A percentile compares a stretch with the other conserved stretches of the same genome.
Conservation (phyloP, 2,329 filamentous ascomycete genomes). For the Magnaporthiopsis incrustans region DNA sequence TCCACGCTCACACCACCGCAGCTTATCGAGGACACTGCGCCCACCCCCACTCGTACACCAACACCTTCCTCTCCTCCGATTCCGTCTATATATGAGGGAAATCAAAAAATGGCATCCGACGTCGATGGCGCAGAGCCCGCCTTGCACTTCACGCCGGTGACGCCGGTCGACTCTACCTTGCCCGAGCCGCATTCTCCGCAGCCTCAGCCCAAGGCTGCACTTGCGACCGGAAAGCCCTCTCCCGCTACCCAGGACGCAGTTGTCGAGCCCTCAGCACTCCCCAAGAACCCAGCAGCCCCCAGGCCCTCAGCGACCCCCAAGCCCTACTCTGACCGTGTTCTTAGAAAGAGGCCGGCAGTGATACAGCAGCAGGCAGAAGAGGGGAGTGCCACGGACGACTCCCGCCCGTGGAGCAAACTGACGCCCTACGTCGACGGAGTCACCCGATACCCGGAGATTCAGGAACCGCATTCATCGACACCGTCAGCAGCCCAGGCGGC, state of each 20-base stretch:
- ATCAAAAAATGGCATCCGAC: not conserved
- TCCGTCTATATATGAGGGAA: not conserved
- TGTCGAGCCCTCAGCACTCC: not conserved
- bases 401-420: conserved; percentile 12
- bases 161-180: conserved; percentile 2
- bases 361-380: not conserved
- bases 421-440: conserved; percentile 12
- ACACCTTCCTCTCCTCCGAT: conserved; percentile 5
- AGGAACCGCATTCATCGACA: not conserved
- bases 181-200: not conserved
- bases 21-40: not conserved
- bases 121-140: conserved; percentile 3
- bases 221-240: not conserved
- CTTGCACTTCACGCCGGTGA: not conserved
- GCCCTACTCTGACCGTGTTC: not conserved
- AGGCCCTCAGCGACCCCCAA: not conserved
- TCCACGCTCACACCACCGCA: not conserved
- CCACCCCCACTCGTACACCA: not conserved
- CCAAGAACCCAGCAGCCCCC: not conserved
- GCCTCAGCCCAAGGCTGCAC: not conserved
- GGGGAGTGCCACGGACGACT: not conserved
- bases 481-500: not conserved
- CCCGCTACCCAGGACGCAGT: not conserved
- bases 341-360: not conserved
- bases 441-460: conserved; percentile 14